These are phyloP conservation scores for Phytophthora podocarpi DNA, from an alignment of 352 stramenopile species.

Conservation along the genomic window DNA sequence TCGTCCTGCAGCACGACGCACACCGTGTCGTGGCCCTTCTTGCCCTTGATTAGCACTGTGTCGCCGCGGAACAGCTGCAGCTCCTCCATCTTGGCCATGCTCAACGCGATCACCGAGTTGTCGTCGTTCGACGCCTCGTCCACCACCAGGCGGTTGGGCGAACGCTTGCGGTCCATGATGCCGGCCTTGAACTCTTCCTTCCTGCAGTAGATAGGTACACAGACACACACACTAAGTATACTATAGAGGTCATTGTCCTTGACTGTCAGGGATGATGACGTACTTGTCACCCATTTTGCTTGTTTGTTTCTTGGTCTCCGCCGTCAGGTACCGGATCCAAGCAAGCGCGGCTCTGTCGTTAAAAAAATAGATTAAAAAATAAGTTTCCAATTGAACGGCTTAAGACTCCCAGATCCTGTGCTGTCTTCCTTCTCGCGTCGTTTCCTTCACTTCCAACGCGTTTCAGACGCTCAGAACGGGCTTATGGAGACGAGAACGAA, in stretches of 20 bases:
- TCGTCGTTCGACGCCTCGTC: conserved; percentile 98
- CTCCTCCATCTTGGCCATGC: conserved; percentile 98
- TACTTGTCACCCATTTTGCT: conserved; percentile 40
- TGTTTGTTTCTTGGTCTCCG: conserved; percentile 16
- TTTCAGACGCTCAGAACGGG: background rate
- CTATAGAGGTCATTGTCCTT: background rate
- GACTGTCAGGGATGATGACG: background rate
- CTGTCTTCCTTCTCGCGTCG: background rate
- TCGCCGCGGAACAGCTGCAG: conserved; percentile 99
- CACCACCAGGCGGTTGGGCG: conserved; percentile 98
- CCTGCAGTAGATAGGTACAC: conserved; percentile 28
- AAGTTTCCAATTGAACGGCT: background rate
- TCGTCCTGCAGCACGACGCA: conserved; percentile 98
- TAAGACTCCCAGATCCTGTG: background rate
- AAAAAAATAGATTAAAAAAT: background rate
- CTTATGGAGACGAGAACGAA: background rate
- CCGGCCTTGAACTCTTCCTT: conserved; percentile 86
- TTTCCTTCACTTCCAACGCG: background rate
- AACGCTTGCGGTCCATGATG: conserved; percentile 94
- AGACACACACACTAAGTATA: background rate
- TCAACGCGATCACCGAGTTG: conserved; percentile 96
- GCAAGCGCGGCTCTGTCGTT: conserved; percentile 10
- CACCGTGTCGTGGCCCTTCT: conserved; percentile 98
- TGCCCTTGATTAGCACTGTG: conserved; percentile 99
- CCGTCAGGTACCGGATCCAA: conserved; percentile 21